These are phyloP conservation scores for Dalbergia oliveri DNA, from an alignment of 306 rosid genomes.

Conservation along the genomic window DNA sequence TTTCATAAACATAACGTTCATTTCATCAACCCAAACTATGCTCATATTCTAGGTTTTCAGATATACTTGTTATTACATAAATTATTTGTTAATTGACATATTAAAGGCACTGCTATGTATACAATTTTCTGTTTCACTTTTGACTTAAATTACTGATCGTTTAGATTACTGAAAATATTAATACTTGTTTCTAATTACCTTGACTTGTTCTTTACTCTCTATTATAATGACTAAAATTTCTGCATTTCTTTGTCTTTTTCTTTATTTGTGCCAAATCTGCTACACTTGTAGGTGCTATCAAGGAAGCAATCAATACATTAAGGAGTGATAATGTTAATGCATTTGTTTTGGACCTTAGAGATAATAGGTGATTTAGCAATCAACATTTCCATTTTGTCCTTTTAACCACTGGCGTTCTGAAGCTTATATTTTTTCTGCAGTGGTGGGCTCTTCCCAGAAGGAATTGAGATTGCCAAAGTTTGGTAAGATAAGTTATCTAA, in stretches of 20 bases:
- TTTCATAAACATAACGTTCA: slow-evolving; percentile 7
- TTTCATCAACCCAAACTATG: slow-evolving; percentile 4
- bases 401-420: slow-evolving; percentile 58
- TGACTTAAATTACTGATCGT: neutral
- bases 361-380: slow-evolving; percentile 78
- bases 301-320: slow-evolving; percentile 84
- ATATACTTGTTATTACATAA: neutral
- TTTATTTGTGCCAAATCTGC: slow-evolving; percentile 42
- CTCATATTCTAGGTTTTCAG: slow-evolving; percentile 13
- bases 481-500: slow-evolving; percentile 70
- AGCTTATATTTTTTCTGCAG: slow-evolving; percentile 67
- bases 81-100: slow-evolving; percentile 11
- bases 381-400: slow-evolving; percentile 40
- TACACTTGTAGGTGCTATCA: slow-evolving; percentile 79
- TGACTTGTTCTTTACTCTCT: slow-evolving; percentile 1
- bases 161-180: slow-evolving; percentile 20
- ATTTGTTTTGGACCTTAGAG: slow-evolving; percentile 97
- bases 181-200: slow-evolving; percentile 14
- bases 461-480: slow-evolving; percentile 94
- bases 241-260: slow-evolving; percentile 31
- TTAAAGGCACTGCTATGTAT: neutral
- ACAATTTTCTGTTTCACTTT: neutral
- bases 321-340: slow-evolving; percentile 83
- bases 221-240: slow-evolving; percentile 19
- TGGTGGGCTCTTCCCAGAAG: slow-evolving; percentile 99